Percentiles rank a stretch among this genome's conserved stretches.
These are phyloP conservation scores for Atkinsonella texensis DNA, from an alignment of 2,329 filamentous ascomycete species.

Conservation along the genomic window DNA sequence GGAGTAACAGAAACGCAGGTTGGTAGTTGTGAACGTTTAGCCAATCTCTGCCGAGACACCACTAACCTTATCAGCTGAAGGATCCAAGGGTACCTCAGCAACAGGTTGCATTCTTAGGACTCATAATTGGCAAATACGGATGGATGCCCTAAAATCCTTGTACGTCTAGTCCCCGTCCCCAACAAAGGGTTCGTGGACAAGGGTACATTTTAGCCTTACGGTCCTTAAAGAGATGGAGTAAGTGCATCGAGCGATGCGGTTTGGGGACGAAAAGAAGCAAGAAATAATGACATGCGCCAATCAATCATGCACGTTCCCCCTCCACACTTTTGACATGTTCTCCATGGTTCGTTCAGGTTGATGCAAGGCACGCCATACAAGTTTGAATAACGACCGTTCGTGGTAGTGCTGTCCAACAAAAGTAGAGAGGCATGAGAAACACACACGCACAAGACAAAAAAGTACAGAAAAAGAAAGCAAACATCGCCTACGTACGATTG, in stretches of 20 bases:
- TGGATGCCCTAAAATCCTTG: no score
- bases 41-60: background rate
- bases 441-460: background rate
- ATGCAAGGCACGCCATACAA: conserved; percentile 1
- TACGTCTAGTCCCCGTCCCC: no score
- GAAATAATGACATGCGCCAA: background rate
- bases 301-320: background rate
- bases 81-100: no score
- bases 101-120: no score
- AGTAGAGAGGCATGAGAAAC: background rate
- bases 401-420: background rate
- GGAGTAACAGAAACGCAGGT: background rate
- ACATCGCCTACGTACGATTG: background rate
- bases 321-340: conserved; percentile 1
- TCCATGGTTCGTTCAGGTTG: background rate
- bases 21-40: background rate
- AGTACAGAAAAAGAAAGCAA: background rate
- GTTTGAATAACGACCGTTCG: background rate
- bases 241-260: background rate
- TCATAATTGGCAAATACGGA: no score
- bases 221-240: background rate
- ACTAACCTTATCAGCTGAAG: background rate
- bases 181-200: no score
- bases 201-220: background rate
- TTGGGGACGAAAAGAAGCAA: background rate